These are phyloP conservation scores for Geopyxis carbonaria DNA, from an alignment of 495 filamentous ascomycete species.

Conservation along the genomic window DNA sequence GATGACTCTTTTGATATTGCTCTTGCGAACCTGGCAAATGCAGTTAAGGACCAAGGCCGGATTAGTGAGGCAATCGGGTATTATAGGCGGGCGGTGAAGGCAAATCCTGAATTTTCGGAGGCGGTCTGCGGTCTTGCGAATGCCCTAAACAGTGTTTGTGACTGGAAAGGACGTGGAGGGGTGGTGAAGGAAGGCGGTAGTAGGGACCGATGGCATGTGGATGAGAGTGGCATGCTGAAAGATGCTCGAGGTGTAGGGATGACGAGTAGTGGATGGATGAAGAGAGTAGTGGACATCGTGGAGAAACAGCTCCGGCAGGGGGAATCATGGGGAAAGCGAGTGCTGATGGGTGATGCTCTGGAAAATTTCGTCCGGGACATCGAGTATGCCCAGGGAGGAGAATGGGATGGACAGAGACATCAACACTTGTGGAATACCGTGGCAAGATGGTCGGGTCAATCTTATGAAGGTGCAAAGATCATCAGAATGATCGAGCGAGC, in stretches of 20 bases:
- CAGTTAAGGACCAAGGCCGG: constrained; percentile 88
- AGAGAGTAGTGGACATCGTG: constrained; percentile 87
- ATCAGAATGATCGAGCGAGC: constrained; percentile 77
- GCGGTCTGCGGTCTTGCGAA: constrained; percentile 93
- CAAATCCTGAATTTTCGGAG: constrained; percentile 92
- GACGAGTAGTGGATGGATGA: constrained; percentile 66
- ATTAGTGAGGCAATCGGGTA: constrained; percentile 84
- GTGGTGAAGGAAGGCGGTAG: constrained; percentile 52
- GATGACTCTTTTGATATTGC: constrained; percentile 93
- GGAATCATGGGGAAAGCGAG: constrained; percentile 66
- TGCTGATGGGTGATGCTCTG: constrained; percentile 38
- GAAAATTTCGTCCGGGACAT: constrained; percentile 34
- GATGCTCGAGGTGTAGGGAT: constrained; percentile 47
- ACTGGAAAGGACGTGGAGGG: constrained; percentile 82
- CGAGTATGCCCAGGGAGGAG: constrained; percentile 26
- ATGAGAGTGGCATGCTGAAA: constrained; percentile 65
- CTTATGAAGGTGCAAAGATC: constrained; percentile 77
- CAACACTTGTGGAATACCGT: constrained; percentile 33
- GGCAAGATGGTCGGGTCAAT: constrained; percentile 52
- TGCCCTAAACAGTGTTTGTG: constrained; percentile 90
- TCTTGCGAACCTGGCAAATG: constrained; percentile 90
- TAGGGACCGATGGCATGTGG: constrained; percentile 87
- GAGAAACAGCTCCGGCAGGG: constrained; percentile 80
- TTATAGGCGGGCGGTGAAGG: constrained; percentile 74
- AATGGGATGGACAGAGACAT: constrained; percentile 26